Base-by-base conservation (phyloP, 1,284 basidiomycete species). In the Agaricales sp. region DNA sequence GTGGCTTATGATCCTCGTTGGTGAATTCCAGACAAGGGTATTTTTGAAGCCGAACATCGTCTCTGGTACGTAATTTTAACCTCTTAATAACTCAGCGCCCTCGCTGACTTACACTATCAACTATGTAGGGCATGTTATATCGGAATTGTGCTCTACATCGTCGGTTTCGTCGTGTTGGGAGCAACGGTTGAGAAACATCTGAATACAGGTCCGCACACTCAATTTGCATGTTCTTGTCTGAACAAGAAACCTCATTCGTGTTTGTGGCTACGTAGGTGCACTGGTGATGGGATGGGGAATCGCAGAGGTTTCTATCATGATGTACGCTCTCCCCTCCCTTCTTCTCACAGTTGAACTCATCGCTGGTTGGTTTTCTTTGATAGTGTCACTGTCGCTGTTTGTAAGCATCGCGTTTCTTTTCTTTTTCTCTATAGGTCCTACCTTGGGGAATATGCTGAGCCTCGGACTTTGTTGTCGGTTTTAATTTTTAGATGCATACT, bases 41-140 rank as follows among this genome's bases (percentile, higher is more conserved):
- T 77, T 16, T 76, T 77, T 60, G 67, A 73, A 47, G 70, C 74
- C 2, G 74, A 77, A 57, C 63, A 59, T 51, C 69, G 74, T 21
- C 62, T 76, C 1, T 77, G 74, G 74, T 71, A 49, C 16, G 66
- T 59, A n/a, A 16, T 12, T 24, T 18, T 48, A 18, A 16, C 24
- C 14, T 44, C 11, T 20, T n/a, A 16, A 3, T 18, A 45, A 30
- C 26, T 11, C 45, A 11, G 18, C n/a, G n/a, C 11, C 14, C 3
- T 21, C 12, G 4, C 30, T 24, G 6, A 45, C 21, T 48, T 11
- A 4, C 8, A 20, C 19, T 4, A 21, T 19, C 22, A 24, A 11
- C 11, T n/a, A 24, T 16, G 2, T 24, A 73, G 71, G 71, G 66
- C 72, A 1, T 66, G 67, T 52, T 75, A 75, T 54, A 53, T 74